Evolutionary conservation across 225 moss, liverwort and hornwort genomes (phyloP), one percentile per base, ranked within the genome.

Genomic region (Neckera pumila): DNA sequence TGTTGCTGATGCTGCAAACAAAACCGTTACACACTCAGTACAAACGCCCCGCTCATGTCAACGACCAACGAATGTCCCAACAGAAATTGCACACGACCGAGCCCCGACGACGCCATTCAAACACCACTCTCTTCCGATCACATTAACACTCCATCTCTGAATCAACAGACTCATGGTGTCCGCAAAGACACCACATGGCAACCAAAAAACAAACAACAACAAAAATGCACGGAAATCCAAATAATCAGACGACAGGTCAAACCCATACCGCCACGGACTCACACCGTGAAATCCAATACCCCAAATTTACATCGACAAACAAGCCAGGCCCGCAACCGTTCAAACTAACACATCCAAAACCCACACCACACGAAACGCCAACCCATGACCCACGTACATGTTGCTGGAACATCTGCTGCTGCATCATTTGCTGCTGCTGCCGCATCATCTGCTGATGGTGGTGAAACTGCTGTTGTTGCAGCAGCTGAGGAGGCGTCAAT

Each of bases 341-440:
- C 12, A 26, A 23, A 82, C 47, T 10, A 67, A 6, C 57, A 71
- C 31, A 63, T n/a, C 81, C 53, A 64, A 9, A 78, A 69, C 61
- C 56, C 45, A 77, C 70, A 15, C 27, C 38, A 47, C 47, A 27
- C 33, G 10, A 23, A 53, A 85, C 81, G n/a, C n/a, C 67, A 67
- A 67, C 20, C 67, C 47, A 47, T 12, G 33, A 49, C 6, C 47
- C 82, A 90, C 94, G 47, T 80, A 92, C 93, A 71, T 93, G 90
- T 38, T 91, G 94, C 86, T 94, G 94, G 87, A 84, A 92, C 87
- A 93, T 75, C 38, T 93, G 93, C 49, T 93, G 91, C 30, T 89
- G 90, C 79, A 87, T 85, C 72, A 90, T 85, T 40, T 84, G 84
- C 57, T 70, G 85, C 53, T 91, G 91, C 26, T 89, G 93, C 36